Percentiles rank a stretch among this genome's conserved stretches.
Conservation (phyloP, 306 rosid species). For the Vigna reflexopilosa region DNA sequence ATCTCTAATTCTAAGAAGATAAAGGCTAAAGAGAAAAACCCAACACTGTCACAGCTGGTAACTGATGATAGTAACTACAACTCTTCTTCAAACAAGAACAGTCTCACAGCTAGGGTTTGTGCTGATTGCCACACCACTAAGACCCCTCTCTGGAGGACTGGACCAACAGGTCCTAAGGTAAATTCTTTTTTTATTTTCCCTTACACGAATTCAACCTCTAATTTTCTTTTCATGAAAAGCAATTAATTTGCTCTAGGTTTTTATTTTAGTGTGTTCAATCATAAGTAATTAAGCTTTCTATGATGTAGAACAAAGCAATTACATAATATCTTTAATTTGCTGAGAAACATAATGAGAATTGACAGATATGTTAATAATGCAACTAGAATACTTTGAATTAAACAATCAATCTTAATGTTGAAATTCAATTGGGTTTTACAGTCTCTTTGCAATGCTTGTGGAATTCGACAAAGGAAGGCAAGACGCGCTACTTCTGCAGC, state of each 20-base stretch:
- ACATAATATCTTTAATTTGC: not conserved
- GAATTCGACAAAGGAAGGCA: constrained; percentile 93
- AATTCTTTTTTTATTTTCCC: not conserved
- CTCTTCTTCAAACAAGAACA: constrained; percentile 45
- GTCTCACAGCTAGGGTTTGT: constrained; percentile 69
- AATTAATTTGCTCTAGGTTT: not conserved
- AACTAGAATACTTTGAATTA: constrained; percentile 2
- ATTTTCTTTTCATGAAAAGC: not conserved
- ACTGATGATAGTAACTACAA: constrained; percentile 38
- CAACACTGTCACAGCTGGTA: constrained; percentile 30
- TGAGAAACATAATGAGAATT: not conserved
- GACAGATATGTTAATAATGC: not conserved
- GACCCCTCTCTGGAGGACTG: constrained; percentile 98
- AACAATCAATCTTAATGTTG: not conserved
- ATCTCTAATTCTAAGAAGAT: constrained; percentile 24
- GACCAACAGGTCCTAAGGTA: constrained; percentile 97
- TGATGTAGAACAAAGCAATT: not conserved
- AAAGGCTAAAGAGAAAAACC: constrained; percentile 55
- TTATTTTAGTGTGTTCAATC: not conserved
- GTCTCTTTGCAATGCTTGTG: constrained; percentile 94
- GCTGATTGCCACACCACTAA: constrained; percentile 84
- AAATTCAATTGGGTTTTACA: constrained; percentile 37
- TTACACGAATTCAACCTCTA: not conserved
- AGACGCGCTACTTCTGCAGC: constrained; percentile 69
- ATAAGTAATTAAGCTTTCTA: too few species aligned